phyloP scores from a whole-genome alignment of 495 filamentous ascomycete species.

The Penicillium subrubescens region DNA sequence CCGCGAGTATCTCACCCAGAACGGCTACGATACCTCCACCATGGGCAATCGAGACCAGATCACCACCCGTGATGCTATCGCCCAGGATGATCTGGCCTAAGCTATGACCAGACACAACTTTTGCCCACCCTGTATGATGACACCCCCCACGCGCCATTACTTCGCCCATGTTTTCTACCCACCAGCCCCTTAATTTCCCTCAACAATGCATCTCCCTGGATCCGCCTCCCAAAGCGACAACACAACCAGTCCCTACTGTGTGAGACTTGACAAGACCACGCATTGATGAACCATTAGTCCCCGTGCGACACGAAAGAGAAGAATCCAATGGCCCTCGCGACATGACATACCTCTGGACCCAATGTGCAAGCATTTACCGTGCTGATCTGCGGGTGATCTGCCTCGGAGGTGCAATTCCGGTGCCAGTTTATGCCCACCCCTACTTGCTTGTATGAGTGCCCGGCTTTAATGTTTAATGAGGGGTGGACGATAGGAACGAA shows the following conservation, averaged over 20 bases:
- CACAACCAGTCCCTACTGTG: not conserved
- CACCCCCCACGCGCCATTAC: not conserved
- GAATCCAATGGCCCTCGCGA: not conserved
- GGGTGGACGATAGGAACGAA: not conserved
- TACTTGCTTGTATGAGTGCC: not conserved
- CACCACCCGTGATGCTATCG: slow-evolving; percentile 4
- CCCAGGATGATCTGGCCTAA: slow-evolving; percentile 1
- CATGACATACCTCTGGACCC: not conserved
- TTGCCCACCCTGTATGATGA: not conserved
- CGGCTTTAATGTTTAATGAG: slow-evolving; percentile 6
- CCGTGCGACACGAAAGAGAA: slow-evolving; percentile 17
- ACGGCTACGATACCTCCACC: slow-evolving; percentile 71
- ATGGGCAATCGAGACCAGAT: slow-evolving; percentile 51
- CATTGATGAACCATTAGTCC: not conserved
- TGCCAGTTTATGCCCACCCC: not conserved
- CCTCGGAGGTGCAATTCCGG: slow-evolving; percentile 17
- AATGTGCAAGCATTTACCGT: slow-evolving; percentile 11
- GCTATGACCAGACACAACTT: not conserved
- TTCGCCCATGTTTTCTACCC: not conserved
- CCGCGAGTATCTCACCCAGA: slow-evolving; percentile 62
- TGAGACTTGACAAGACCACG: slow-evolving; percentile 4
- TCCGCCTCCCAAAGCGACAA: slow-evolving; percentile 16
- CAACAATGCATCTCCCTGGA: not conserved
- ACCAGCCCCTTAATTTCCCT: not conserved
- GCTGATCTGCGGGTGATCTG: slow-evolving; percentile 24